A percentile compares a stretch with the other conserved stretches of the same genome.
phyloP scores from a whole-genome alignment of 345 rosid species.

The Brassica rapa region DNA sequence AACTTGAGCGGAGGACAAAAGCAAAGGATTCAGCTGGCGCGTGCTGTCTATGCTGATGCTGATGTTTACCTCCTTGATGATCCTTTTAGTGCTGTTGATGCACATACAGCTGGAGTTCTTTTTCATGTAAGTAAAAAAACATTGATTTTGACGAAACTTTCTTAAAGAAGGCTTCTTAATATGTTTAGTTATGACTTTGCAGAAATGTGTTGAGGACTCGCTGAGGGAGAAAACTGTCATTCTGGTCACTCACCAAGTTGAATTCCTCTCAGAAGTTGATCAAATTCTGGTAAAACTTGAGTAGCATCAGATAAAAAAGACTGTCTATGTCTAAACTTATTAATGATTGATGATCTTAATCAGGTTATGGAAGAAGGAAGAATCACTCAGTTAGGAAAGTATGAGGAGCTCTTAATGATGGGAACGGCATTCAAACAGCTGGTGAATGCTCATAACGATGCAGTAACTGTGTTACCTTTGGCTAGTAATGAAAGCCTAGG shows the following conservation, averaged over 20 bases:
- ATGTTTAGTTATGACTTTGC: constrained; percentile 34
- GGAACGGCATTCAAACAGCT: constrained; percentile 69
- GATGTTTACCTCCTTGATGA: constrained; percentile 81
- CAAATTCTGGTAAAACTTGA: constrained; percentile 52
- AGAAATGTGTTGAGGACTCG: constrained; percentile 73
- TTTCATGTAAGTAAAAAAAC: constrained; percentile 54
- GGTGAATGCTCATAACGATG: constrained; percentile 73
- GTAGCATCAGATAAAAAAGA: neutral
- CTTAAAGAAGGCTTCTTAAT: neutral
- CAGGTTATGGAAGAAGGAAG: constrained; percentile 71
- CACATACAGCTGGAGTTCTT: constrained; percentile 70
- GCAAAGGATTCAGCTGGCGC: constrained; percentile 80
- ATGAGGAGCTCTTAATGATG: constrained; percentile 53
- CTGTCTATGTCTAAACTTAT: neutral
- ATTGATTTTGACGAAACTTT: constrained; percentile 1
- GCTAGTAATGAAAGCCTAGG: constrained; percentile 33
- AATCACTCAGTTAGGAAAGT: constrained; percentile 61
- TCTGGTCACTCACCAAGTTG: constrained; percentile 86
- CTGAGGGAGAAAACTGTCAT: constrained; percentile 62
- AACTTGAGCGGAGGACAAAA: constrained; percentile 96
- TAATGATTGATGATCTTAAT: constrained; percentile 16
- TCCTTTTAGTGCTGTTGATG: constrained; percentile 86
- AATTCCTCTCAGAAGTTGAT: constrained; percentile 69
- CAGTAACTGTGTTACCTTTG: constrained; percentile 49
- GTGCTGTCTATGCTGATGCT: constrained; percentile 74